Percentiles rank a stretch among this genome's conserved stretches.
These are phyloP conservation scores for Chytridium lagenaria DNA, from an alignment of 371 early-diverging fungal species.

Conservation along the genomic window DNA sequence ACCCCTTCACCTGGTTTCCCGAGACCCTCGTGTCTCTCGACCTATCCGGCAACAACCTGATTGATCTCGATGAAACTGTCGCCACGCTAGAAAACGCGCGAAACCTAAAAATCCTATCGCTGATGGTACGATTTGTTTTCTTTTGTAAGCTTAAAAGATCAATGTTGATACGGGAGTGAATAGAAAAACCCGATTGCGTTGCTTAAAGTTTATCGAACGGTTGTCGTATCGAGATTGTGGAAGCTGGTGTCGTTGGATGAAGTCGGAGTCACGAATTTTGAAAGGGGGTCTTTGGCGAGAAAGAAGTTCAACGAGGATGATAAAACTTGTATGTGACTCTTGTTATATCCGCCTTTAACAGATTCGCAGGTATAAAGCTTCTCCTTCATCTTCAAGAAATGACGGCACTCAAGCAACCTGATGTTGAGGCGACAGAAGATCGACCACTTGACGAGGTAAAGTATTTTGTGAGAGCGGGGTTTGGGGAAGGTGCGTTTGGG, in stretches of 20 bases:
- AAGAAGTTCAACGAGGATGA: neutral
- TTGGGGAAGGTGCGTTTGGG: neutral
- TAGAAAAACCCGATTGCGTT: slow-evolving; percentile 34
- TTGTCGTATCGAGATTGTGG: slow-evolving; percentile 14
- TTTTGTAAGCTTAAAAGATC: neutral
- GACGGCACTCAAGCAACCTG: slow-evolving; percentile 27
- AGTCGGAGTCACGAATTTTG: slow-evolving; percentile 22
- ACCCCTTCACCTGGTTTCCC: slow-evolving; percentile 22
- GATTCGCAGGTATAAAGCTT: slow-evolving; percentile 16
- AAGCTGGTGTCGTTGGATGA: slow-evolving; percentile 31
- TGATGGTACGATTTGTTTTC: slow-evolving; percentile 22
- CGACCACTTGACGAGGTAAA: slow-evolving; percentile 32
- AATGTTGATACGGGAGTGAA: neutral
- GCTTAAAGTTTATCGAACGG: slow-evolving; percentile 24
- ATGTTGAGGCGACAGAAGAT: slow-evolving; percentile 16
- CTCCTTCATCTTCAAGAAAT: slow-evolving; percentile 28
- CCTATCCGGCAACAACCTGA: slow-evolving; percentile 33
- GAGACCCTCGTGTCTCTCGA: slow-evolving; percentile 29
- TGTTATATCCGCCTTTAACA: neutral
- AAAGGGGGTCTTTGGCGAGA: neutral
- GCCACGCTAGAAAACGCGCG: slow-evolving; percentile 12
- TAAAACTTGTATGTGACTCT: neutral
- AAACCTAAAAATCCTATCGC: slow-evolving; percentile 32
- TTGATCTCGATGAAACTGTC: slow-evolving; percentile 26
- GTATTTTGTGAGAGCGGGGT: slow-evolving; percentile 16